Conservation (phyloP, 2,329 filamentous ascomycete genomes). For the Colletotrichum falcatum region DNA sequence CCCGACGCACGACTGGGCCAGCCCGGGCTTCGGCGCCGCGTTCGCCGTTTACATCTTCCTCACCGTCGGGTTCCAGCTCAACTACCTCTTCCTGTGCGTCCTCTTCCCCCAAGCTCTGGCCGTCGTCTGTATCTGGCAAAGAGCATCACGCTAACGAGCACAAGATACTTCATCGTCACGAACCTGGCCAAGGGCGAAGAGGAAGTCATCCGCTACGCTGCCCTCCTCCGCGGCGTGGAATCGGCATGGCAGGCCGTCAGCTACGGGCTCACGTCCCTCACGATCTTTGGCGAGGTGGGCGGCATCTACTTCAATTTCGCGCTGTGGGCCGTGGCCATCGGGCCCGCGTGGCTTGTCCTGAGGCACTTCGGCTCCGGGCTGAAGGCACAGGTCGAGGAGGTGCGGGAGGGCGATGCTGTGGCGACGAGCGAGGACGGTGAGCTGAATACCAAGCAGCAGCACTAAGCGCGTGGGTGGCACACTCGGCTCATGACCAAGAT, state of each 20-base stretch:
- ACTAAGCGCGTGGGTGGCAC: neutral
- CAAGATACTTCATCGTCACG: constrained; percentile 76
- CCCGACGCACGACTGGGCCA: constrained; percentile 75
- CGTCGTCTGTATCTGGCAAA: neutral
- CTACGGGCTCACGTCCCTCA: constrained; percentile 74
- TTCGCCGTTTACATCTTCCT: constrained; percentile 78
- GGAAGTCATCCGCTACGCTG: constrained; percentile 76
- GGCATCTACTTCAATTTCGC: constrained; percentile 78
- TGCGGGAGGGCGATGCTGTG: constrained; percentile 6
- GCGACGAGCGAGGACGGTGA: constrained; percentile 41
- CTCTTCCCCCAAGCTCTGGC: neutral
- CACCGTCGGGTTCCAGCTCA: constrained; percentile 76
- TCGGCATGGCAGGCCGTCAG: constrained; percentile 80
- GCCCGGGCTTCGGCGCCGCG: constrained; percentile 71
- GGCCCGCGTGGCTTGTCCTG: constrained; percentile 76
- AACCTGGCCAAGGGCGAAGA: constrained; percentile 71
- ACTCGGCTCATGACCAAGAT: neutral
- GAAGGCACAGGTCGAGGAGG: neutral
- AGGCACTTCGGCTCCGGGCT: constrained; percentile 60
- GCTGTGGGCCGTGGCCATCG: constrained; percentile 72
- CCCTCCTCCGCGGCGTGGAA: constrained; percentile 76
- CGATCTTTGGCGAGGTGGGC: constrained; percentile 73
- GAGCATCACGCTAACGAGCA: neutral
- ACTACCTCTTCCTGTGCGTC: constrained; percentile 76
- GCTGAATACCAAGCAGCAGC: constrained; percentile 29